A percentile compares a stretch with the other conserved stretches of the same genome.
Evolutionary conservation across 495 filamentous ascomycete genomes (phyloP).

Genomic region (Aspergillus funiculosus): DNA sequence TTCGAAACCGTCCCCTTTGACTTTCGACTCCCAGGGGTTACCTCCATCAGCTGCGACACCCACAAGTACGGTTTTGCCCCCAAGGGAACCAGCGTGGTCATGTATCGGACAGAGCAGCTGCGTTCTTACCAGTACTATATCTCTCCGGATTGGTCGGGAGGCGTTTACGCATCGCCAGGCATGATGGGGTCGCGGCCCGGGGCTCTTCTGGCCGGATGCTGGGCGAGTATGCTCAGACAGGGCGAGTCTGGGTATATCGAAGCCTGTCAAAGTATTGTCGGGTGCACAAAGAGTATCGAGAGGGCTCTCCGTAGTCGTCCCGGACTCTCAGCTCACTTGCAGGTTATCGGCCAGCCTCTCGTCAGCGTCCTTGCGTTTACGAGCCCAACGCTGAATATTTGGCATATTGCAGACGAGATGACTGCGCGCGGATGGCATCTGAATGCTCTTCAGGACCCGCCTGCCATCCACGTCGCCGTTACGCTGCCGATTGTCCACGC

Average conservation of each 20-base stretch:
- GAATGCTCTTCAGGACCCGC: constrained; percentile 83
- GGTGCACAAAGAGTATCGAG: constrained; percentile 76
- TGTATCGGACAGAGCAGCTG: constrained; percentile 75
- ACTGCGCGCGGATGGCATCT: constrained; percentile 82
- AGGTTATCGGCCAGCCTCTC: constrained; percentile 75
- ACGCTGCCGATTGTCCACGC: constrained; percentile 77
- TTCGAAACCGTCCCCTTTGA: constrained; percentile 68
- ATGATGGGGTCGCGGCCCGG: constrained; percentile 89
- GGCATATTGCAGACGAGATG: constrained; percentile 83
- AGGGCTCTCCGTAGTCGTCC: constrained; percentile 61
- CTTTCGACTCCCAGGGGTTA: constrained; percentile 89
- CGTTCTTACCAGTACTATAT: constrained; percentile 92
- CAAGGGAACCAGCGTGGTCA: constrained; percentile 88
- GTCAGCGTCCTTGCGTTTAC: constrained; percentile 86
- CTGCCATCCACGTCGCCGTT: constrained; percentile 89
- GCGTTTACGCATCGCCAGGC: constrained; percentile 86
- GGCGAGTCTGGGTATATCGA: constrained; percentile 86
- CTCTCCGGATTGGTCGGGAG: constrained; percentile 87
- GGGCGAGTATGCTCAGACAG: constrained; percentile 79
- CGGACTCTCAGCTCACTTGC: constrained; percentile 62
- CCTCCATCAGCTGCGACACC: constrained; percentile 89
- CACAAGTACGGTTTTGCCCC: constrained; percentile 99
- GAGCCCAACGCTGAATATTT: constrained; percentile 67
- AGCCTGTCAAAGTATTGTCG: constrained; percentile 79
- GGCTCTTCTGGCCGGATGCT: constrained; percentile 88